Evolutionary conservation across 768 basidiomycete species (phyloP).

Genomic region (Agrocybe praecox): DNA sequence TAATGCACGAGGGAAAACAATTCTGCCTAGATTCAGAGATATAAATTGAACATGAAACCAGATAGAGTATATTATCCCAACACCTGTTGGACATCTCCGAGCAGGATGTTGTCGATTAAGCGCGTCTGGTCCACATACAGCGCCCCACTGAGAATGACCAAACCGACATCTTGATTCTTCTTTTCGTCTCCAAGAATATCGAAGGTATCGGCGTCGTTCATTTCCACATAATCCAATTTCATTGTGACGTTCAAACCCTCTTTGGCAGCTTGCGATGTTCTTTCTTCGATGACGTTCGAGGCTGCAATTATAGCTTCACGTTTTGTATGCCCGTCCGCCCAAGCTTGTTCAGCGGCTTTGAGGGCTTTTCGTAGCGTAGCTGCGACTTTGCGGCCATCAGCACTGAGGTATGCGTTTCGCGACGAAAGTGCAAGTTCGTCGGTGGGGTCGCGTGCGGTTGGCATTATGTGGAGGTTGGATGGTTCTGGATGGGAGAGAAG

Average conservation of each 20-base stretch:
- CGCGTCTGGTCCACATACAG: conserved; percentile 85
- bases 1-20: background rate
- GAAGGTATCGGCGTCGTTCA: conserved; percentile 83
- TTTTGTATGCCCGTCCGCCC: conserved; percentile 55
- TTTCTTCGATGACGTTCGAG: conserved; percentile 36
- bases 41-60: background rate
- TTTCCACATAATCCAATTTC: conserved; percentile 81
- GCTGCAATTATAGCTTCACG: conserved; percentile 50
- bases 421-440: conserved; percentile 87
- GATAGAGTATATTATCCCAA: conserved; percentile 22
- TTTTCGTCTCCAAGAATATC: conserved; percentile 48
- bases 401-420: conserved; percentile 81
- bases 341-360: conserved; percentile 52
- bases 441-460: conserved; percentile 71
- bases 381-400: conserved; percentile 63
- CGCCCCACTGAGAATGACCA: conserved; percentile 82
- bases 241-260: conserved; percentile 50
- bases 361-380: conserved; percentile 75
- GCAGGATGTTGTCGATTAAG: conserved; percentile 89
- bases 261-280: conserved; percentile 27
- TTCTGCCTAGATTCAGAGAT: background rate
- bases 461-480: conserved; percentile 80
- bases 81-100: conserved; percentile 53
- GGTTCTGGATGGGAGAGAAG: conserved; percentile 78
- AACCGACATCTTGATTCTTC: conserved; percentile 29